Percentiles rank a stretch among this genome's conserved stretches.
Conservation (phyloP, 441 rosid species). For the Populus tomentosa region DNA sequence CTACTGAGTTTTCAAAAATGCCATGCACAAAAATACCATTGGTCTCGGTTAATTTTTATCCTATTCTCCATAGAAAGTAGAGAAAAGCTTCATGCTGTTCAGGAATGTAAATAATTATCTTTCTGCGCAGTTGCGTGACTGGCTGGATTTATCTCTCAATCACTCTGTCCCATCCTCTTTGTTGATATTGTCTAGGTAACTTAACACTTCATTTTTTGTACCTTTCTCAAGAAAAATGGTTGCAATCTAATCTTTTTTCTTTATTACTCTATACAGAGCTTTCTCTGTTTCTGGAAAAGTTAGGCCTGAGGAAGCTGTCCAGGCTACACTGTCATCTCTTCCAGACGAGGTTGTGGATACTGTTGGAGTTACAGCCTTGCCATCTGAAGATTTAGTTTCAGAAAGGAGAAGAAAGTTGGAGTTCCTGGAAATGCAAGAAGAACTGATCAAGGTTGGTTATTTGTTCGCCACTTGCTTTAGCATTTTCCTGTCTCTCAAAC, state of each 20-base stretch:
- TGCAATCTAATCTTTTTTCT: conserved; percentile 15
- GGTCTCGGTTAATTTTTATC: neutral
- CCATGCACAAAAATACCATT: neutral
- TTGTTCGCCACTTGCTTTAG: neutral
- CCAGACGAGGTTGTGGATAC: conserved; percentile 97
- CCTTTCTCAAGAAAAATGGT: conserved; percentile 4
- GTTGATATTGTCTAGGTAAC: conserved; percentile 71
- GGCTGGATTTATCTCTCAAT: conserved; percentile 83
- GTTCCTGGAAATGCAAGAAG: conserved; percentile 92
- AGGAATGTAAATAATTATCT: conserved; percentile 18
- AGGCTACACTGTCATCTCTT: conserved; percentile 87
- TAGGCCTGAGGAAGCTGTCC: conserved; percentile 86
- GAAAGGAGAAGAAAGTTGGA: conserved; percentile 84
- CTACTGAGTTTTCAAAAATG: neutral
- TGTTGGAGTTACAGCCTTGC: conserved; percentile 72
- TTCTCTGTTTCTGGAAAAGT: conserved; percentile 77
- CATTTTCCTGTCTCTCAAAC: conserved; percentile 9
- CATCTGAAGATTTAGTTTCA: conserved; percentile 84
- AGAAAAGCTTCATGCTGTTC: conserved; percentile 10
- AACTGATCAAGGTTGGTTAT: conserved; percentile 66
- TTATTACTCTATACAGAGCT: conserved; percentile 41
- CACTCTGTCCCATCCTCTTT: conserved; percentile 80
- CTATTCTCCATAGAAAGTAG: neutral
- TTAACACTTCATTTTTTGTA: neutral
- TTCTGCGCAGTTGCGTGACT: conserved; percentile 58